phyloP scores from a whole-genome alignment of 495 filamentous ascomycete genomes.

The Aspergillus indologenus region DNA sequence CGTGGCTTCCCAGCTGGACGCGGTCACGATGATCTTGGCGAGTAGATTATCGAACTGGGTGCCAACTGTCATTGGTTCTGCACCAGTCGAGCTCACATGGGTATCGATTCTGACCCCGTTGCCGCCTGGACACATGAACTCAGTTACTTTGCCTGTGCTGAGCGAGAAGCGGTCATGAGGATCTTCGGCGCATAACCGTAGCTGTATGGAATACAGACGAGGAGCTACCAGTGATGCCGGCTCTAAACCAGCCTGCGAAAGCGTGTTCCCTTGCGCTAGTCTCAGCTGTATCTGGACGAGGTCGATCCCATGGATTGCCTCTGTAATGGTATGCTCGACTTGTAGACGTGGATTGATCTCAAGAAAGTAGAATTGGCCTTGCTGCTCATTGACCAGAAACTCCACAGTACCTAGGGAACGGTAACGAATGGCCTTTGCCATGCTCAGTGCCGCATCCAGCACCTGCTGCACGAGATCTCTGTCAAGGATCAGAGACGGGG shows the following conservation, averaged over 20 bases:
- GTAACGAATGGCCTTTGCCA: constrained; percentile 49
- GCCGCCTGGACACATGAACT: constrained; percentile 52
- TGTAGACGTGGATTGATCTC: constrained; percentile 64
- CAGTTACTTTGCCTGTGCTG: constrained; percentile 56
- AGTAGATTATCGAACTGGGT: constrained; percentile 59
- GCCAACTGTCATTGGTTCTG: constrained; percentile 39
- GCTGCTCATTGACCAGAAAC: constrained; percentile 57
- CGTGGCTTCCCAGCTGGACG: constrained; percentile 46
- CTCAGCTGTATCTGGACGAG: constrained; percentile 54
- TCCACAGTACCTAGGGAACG: constrained; percentile 58
- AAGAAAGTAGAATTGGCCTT: constrained; percentile 57
- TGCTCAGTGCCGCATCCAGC: constrained; percentile 38
- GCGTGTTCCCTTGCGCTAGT: constrained; percentile 48
- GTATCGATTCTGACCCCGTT: constrained; percentile 57
- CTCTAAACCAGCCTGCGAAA: constrained; percentile 41
- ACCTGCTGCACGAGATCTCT: constrained; percentile 36
- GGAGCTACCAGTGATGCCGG: constrained; percentile 29
- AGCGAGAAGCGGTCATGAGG: constrained; percentile 50
- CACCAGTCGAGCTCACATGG: constrained; percentile 38
- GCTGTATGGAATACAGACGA: constrained; percentile 48
- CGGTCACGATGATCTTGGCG: constrained; percentile 61
- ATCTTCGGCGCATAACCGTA: constrained; percentile 58
- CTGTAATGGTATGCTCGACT: constrained; percentile 54
- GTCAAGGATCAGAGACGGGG: constrained; percentile 41
- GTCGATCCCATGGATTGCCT: constrained; percentile 54